Evolutionary conservation across 768 basidiomycete species (phyloP).

Genomic region (Calocera viscosa): DNA sequence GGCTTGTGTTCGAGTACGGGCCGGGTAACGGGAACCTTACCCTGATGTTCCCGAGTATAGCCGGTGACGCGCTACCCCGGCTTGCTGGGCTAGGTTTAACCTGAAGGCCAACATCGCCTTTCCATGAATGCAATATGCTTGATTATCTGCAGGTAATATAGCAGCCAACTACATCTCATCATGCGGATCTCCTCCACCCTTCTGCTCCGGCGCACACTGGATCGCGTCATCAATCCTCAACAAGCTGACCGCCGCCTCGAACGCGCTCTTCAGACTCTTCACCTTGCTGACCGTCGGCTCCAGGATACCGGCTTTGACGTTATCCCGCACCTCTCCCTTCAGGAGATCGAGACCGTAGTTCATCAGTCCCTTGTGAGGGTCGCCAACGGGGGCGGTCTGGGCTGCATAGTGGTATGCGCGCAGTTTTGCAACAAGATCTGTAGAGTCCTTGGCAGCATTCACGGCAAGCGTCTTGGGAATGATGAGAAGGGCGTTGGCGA

Average conservation of each 20-base stretch:
- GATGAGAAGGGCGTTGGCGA: constrained; percentile 78
- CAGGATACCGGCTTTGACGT: constrained; percentile 80
- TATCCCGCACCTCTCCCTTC: constrained; percentile 91
- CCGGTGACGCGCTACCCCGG: background rate
- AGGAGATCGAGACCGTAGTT: constrained; percentile 91
- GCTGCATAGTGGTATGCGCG: constrained; percentile 95
- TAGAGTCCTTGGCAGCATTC: constrained; percentile 97
- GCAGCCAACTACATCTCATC: background rate
- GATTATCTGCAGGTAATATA: background rate
- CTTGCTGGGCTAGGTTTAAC: background rate
- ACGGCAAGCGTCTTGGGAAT: constrained; percentile 96
- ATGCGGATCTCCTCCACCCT: background rate
- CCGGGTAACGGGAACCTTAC: background rate
- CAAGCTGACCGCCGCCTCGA: constrained; percentile 89
- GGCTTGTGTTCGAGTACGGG: background rate
- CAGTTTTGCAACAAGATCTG: constrained; percentile 90
- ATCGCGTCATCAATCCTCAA: constrained; percentile 95
- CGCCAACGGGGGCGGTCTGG: constrained; percentile 78
- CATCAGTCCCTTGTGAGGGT: constrained; percentile 79
- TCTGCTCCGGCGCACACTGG: constrained; percentile 56
- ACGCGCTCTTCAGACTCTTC: constrained; percentile 90
- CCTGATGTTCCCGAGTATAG: background rate
- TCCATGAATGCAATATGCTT: background rate
- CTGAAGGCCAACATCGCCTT: background rate
- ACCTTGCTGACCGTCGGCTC: constrained; percentile 98